Evolutionary conservation across 2,329 filamentous ascomycete species (phyloP).

Genomic region (Sporothrix schenckii): DNA sequence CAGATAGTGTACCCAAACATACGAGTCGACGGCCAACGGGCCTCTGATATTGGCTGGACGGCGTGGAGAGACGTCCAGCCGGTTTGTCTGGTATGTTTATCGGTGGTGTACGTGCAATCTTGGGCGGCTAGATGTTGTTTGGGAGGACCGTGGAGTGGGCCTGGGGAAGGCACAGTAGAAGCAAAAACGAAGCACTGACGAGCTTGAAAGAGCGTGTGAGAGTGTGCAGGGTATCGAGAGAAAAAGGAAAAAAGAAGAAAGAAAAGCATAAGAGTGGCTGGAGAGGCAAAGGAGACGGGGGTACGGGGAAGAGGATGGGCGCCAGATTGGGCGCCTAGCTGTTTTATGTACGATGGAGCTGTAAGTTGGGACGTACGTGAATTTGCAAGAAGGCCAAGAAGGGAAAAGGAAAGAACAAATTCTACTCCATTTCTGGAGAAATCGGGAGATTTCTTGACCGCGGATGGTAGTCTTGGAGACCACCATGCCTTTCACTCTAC

Average conservation of each 20-base stretch:
- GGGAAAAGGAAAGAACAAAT: background rate
- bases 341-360: slow-evolving; percentile 9
- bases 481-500: background rate
- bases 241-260: background rate
- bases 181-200: background rate
- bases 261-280: slow-evolving; percentile 14
- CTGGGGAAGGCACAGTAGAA: background rate
- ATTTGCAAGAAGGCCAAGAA: background rate
- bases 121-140: slow-evolving; percentile 30
- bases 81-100: background rate
- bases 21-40: slow-evolving; percentile 47
- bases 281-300: slow-evolving; percentile 9
- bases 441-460: background rate
- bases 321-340: slow-evolving; percentile 29
- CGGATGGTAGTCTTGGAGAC: background rate
- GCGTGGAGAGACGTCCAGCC: background rate
- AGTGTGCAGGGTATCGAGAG: background rate
- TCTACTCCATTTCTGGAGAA: background rate
- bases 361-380: background rate
- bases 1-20: slow-evolving; percentile 54
- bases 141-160: slow-evolving; percentile 3
- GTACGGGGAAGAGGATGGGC: slow-evolving; percentile 12
- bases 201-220: background rate
- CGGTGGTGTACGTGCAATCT: background rate
- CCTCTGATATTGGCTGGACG: slow-evolving; percentile 56